Base-by-base conservation (phyloP, 345 rosid genomes). In the Excoecaria cochinchinensis region DNA sequence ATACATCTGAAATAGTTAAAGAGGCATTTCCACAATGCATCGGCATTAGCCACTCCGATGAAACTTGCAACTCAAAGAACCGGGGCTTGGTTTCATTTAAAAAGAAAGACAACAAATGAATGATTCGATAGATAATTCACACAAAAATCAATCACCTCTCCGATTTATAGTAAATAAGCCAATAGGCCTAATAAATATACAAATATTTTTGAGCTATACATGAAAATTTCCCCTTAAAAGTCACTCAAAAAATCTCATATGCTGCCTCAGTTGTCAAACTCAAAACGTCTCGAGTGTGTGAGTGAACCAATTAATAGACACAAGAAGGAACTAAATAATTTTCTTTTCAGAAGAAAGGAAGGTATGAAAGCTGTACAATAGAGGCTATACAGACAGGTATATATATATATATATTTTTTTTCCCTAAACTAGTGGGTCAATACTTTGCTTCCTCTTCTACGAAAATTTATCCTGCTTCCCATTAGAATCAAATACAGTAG, bases 341-440 rank as follows among this genome's bases (percentile, higher is more conserved):
- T 31, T 31, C 2, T 31, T 31, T 31, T 31, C 2, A 31, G 2
- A 21, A 3, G 3, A 7, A 36, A 17, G 31, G 63, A 25, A n/a
- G 50, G 2, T 13, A 36, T 39, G 17, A 70, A 72, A 78, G 77
- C 91, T 89, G 86, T 86, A 86, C 90, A 87, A 59, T 59, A 59
- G 55, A 57, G 36, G 61, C 85, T 86, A 77, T 84, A 82, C 83
- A 81, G 74, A 70, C 9, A 17, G 53, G 73, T 17, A 56, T 56
- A 56, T 21, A 56, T 19, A 56, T 4, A 19, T 0, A n/a, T n/a
- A 21, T 22, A 21, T 7, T 72, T 36, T n/a, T 25, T 56, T 47
- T 67, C 68, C 36, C 58, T 61, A 67, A 60, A 63, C 55, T 77
- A 59, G 48, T 62, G 31, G 38, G 39, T 53, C 71, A 74, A 40